phyloP scores from a whole-genome alignment of 805 yeast genomes.

The Kluyveromyces aestuarii region DNA sequence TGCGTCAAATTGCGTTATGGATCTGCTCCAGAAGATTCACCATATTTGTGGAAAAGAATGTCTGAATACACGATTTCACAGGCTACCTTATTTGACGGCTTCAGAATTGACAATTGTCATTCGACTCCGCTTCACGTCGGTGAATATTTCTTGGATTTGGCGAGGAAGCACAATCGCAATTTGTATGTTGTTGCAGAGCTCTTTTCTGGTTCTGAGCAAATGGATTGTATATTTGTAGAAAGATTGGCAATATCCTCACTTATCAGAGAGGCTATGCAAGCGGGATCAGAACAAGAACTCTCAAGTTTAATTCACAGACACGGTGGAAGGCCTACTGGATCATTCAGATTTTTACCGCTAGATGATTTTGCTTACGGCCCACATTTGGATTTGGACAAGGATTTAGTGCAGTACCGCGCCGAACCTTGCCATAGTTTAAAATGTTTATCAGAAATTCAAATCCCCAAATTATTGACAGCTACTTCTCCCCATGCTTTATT shows the following conservation, averaged over 20 bases:
- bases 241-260: slow-evolving; percentile 81
- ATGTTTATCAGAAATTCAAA: slow-evolving; percentile 50
- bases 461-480: slow-evolving; percentile 56
- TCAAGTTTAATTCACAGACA: slow-evolving; percentile 82
- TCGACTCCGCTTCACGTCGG: slow-evolving; percentile 96
- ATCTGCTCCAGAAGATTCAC: slow-evolving; percentile 65
- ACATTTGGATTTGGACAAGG: slow-evolving; percentile 31
- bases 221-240: slow-evolving; percentile 87
- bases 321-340: slow-evolving; percentile 95
- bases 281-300: slow-evolving; percentile 79
- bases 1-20: slow-evolving; percentile 93
- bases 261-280: slow-evolving; percentile 96
- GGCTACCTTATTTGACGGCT: slow-evolving; percentile 75
- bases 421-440: slow-evolving; percentile 11
- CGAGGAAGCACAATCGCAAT: slow-evolving; percentile 76
- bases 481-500: slow-evolving; percentile 87
- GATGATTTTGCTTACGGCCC: slow-evolving; percentile 68
- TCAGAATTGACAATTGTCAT: slow-evolving; percentile 91
- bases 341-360: slow-evolving; percentile 70
- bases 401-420: slow-evolving; percentile 9
- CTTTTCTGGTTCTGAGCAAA: slow-evolving; percentile 84
- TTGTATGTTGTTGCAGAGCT: slow-evolving; percentile 90
- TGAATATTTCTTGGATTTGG: slow-evolving; percentile 76
- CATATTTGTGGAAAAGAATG: slow-evolving; percentile 85
- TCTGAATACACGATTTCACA: slow-evolving; percentile 59